Percentiles rank a stretch among this genome's conserved stretches.
Conservation (phyloP, 2,329 filamentous ascomycete genomes). For the Keithomyces neogunnii region DNA sequence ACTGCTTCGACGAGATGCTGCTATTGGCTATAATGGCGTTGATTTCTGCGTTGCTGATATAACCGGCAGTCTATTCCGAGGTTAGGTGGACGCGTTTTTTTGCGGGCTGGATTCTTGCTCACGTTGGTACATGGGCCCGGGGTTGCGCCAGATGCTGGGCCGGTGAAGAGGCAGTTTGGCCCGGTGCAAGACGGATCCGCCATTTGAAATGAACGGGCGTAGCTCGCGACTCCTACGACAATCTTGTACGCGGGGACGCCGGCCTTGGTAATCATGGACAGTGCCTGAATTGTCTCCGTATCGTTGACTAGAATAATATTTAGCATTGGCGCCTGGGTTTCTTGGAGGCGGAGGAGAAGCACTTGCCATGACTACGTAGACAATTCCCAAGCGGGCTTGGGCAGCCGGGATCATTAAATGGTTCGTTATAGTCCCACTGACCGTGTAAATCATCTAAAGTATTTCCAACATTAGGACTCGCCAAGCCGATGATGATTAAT, state of each 20-base stretch:
- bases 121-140: conserved; percentile 17
- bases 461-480: too few species aligned
- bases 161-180: conserved; percentile 16
- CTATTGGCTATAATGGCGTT: background rate
- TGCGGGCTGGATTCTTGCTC: too few species aligned
- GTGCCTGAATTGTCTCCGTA: conserved; percentile 22
- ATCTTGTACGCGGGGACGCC: conserved; percentile 8
- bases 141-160: conserved; percentile 14
- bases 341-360: too few species aligned
- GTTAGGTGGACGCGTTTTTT: too few species aligned
- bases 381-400: conserved; percentile 22
- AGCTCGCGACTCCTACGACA: too few species aligned
- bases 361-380: conserved; percentile 19
- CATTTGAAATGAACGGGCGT: conserved; percentile 22
- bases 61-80: conserved; percentile 14
- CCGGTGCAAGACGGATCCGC: conserved; percentile 16
- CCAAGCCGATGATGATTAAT: too few species aligned
- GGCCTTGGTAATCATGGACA: conserved; percentile 21
- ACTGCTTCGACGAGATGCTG: background rate
- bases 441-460: conserved; percentile 21
- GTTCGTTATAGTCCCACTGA: conserved; percentile 23
- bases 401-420: conserved; percentile 10
- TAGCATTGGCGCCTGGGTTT: too few species aligned
- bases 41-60: conserved; percentile 23
- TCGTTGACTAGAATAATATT: conserved; percentile 16